Conservation (phyloP, 208 protist genomes). For the Crithidia mellificae region DNA sequence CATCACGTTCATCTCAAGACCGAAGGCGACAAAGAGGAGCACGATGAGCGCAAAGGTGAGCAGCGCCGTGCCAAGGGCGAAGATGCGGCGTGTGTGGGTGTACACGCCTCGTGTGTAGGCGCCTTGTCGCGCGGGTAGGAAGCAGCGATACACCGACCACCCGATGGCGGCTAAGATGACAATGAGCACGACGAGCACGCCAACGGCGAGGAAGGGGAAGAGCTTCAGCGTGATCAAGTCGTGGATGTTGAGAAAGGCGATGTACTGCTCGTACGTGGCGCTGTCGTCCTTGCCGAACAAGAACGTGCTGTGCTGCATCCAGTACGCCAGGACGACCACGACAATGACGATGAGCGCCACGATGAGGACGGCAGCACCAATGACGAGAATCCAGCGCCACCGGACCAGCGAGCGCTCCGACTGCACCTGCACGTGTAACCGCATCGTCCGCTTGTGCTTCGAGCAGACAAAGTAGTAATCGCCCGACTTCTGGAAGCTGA, state of each 20-base stretch:
- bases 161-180: conserved; percentile 21
- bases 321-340: conserved; percentile 34
- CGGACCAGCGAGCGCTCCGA: conserved; percentile 3
- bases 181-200: conserved; percentile 31
- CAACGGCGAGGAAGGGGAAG: conserved; percentile 33
- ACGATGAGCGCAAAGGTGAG: conserved; percentile 23
- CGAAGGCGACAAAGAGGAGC: conserved; percentile 34
- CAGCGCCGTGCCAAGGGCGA: conserved; percentile 8
- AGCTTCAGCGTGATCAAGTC: conserved; percentile 32
- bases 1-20: conserved; percentile 36
- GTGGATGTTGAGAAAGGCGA: conserved; percentile 32
- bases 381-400: conserved; percentile 18
- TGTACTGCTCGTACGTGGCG: conserved; percentile 33
- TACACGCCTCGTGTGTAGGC: conserved; percentile 21
- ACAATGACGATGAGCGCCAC: conserved; percentile 29
- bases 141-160: conserved; percentile 25
- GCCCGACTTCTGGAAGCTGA: conserved; percentile 27
- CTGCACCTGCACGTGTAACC: conserved; percentile 36
- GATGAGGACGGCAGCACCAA: conserved; percentile 3
- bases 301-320: conserved; percentile 35
- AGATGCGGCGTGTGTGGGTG: not conserved
- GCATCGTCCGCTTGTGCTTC: conserved; percentile 23
- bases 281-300: conserved; percentile 17
- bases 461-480: conserved; percentile 44
- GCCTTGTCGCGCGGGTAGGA: conserved; percentile 12